Conservation (phyloP, 1,284 basidiomycete genomes). For the Moesziomyces parantarcticus region DNA sequence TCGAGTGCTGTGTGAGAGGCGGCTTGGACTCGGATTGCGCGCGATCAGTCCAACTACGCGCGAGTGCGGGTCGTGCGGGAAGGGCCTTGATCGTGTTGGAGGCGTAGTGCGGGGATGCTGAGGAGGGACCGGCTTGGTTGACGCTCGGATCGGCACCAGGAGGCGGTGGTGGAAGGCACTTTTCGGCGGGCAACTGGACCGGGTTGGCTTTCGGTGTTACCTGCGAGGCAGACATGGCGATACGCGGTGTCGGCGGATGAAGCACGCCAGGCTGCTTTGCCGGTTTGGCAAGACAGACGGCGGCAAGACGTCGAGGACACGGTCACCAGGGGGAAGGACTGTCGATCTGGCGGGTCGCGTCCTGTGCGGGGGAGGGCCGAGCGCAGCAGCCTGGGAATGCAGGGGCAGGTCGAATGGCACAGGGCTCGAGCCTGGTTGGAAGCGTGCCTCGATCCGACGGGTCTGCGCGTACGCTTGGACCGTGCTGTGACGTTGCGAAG, state of each 20-base stretch:
- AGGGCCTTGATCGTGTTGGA: constrained; percentile 27
- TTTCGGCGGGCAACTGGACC: constrained; percentile 22
- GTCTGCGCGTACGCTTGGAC: background rate
- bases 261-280: too few relatives aligned
- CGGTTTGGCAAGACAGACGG: too few relatives aligned
- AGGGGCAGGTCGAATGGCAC: background rate
- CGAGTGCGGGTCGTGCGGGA: constrained; percentile 15
- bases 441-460: background rate
- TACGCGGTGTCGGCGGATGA: background rate
- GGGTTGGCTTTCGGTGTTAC: constrained; percentile 31
- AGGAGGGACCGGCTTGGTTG: background rate
- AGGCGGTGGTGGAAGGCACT: constrained; percentile 27
- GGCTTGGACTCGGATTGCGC: background rate
- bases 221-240: constrained; percentile 39
- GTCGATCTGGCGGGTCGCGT: background rate
- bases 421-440: constrained; percentile 5
- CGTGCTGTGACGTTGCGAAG: background rate
- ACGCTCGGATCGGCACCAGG: background rate
- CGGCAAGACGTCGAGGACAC: too few relatives aligned
- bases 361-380: constrained; percentile 11
- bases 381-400: constrained; percentile 3
- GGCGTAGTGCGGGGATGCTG: constrained; percentile 6
- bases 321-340: too few relatives aligned
- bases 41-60: constrained; percentile 22
- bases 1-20: background rate